Conservation (phyloP, 345 rosid genomes). For the Camelina sativa region DNA sequence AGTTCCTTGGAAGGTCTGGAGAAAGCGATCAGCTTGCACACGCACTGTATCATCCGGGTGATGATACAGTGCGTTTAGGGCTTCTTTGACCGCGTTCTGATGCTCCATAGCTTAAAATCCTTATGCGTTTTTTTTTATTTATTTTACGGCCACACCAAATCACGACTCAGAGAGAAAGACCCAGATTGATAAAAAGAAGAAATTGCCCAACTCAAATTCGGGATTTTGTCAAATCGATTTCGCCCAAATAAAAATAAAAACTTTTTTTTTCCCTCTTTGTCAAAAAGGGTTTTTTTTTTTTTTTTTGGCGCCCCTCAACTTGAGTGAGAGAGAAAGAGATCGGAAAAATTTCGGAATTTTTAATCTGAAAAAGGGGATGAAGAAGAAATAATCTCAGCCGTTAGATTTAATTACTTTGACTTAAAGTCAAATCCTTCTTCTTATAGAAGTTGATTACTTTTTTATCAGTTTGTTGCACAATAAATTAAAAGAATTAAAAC, state of each 20-base stretch:
- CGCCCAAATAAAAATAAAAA: constrained; percentile 11
- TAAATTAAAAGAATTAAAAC: not conserved
- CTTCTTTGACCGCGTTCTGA: constrained; percentile 89
- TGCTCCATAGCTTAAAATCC: constrained; percentile 62
- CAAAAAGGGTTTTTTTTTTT: constrained; percentile 37
- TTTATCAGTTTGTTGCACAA: constrained; percentile 4
- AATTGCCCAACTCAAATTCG: constrained; percentile 23
- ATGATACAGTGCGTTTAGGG: constrained; percentile 97
- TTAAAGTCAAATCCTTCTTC: constrained; percentile 39
- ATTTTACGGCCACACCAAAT: constrained; percentile 34
- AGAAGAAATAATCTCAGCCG: constrained; percentile 37
- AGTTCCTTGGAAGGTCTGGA: constrained; percentile 90
- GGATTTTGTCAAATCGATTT: constrained; percentile 42
- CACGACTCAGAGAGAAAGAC: constrained; percentile 15
- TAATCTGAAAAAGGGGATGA: constrained; percentile 29
- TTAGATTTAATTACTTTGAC: constrained; percentile 42
- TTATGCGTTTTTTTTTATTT: constrained; percentile 3
- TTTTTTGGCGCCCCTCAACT: constrained; percentile 46
- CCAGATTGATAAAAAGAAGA: constrained; percentile 27
- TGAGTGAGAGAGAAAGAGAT: constrained; percentile 38
- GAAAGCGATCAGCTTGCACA: constrained; percentile 90
- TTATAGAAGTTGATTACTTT: constrained; percentile 1
- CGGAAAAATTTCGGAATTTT: constrained; percentile 39
- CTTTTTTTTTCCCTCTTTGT: constrained; percentile 27
- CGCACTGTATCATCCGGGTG: constrained; percentile 91